Conservation (phyloP, 2,329 filamentous ascomycete species). For the Penicillium occitanis region DNA sequence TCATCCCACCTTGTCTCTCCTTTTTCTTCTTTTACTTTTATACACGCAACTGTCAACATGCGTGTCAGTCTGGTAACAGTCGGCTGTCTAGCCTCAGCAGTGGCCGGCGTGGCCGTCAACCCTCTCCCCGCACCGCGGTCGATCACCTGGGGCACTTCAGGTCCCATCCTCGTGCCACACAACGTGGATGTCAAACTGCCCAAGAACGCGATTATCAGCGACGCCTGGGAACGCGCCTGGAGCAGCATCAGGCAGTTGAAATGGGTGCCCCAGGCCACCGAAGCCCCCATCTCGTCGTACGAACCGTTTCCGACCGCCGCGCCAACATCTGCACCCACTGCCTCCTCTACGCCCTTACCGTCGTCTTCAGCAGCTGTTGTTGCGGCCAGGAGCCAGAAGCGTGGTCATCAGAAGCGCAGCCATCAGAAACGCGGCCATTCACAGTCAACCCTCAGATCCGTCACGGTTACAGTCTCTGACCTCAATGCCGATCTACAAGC, state of each 20-base stretch:
- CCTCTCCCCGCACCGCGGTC: constrained; percentile 55
- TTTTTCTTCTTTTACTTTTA: neutral
- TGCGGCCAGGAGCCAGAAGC: neutral
- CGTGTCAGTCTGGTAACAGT: constrained; percentile 22
- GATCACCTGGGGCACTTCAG: constrained; percentile 55
- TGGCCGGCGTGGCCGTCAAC: constrained; percentile 52
- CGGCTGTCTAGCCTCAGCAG: constrained; percentile 38
- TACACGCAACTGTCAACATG: constrained; percentile 10
- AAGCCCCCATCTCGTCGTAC: constrained; percentile 53
- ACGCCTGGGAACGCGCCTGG: constrained; percentile 54
- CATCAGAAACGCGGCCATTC: neutral
- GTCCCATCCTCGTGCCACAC: constrained; percentile 46
- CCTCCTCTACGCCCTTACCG: neutral
- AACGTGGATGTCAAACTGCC: constrained; percentile 42
- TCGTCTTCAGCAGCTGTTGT: constrained; percentile 2
- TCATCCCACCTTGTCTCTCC: neutral
- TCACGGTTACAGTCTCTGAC: constrained; percentile 51
- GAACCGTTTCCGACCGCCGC: constrained; percentile 51
- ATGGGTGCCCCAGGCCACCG: constrained; percentile 56
- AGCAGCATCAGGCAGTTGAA: constrained; percentile 50
- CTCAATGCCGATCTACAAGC: constrained; percentile 52
- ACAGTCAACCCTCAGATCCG: constrained; percentile 34
- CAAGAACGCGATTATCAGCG: constrained; percentile 40
- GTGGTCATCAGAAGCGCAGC: neutral
- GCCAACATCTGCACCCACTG: neutral